These are phyloP conservation scores for Clitopilus hobsonii DNA, from an alignment of 768 basidiomycete genomes.

Conservation along the genomic window DNA sequence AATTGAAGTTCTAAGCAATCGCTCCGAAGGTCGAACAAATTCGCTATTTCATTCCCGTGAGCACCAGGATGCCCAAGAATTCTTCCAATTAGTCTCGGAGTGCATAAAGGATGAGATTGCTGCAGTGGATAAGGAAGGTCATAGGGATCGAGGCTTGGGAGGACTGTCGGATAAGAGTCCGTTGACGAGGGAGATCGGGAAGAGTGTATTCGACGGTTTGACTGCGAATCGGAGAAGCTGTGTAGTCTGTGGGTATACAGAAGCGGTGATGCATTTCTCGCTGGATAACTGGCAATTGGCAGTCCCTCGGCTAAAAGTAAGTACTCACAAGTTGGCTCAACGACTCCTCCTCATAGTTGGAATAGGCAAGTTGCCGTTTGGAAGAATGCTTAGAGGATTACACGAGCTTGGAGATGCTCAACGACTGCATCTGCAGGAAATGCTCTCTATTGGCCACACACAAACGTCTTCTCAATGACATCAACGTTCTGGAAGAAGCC, in stretches of 20 bases:
- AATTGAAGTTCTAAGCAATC: slow-evolving; percentile 61
- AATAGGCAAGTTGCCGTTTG: slow-evolving; percentile 59
- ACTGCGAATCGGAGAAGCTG: slow-evolving; percentile 90
- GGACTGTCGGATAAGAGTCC: slow-evolving; percentile 29
- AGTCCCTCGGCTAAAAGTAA: slow-evolving; percentile 58
- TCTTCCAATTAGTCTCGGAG: slow-evolving; percentile 93
- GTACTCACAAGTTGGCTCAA: slow-evolving; percentile 21
- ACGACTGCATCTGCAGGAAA: slow-evolving; percentile 89
- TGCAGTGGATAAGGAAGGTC: slow-evolving; percentile 67
- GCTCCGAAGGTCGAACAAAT: slow-evolving; percentile 46
- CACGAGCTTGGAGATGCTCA: slow-evolving; percentile 81
- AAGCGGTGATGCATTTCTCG: slow-evolving; percentile 88
- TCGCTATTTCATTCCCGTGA: slow-evolving; percentile 83
- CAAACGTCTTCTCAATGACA: slow-evolving; percentile 56
- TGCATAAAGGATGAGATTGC: slow-evolving; percentile 82
- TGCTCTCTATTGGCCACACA: slow-evolving; percentile 85
- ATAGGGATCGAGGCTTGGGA: slow-evolving; percentile 68
- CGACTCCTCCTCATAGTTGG: not conserved
- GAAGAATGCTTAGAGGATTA: slow-evolving; percentile 87
- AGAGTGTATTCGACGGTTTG: slow-evolving; percentile 84
- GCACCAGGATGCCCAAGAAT: slow-evolving; percentile 97
- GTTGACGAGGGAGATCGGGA: slow-evolving; percentile 35
- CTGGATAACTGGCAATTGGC: slow-evolving; percentile 84
- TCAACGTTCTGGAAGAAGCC: slow-evolving; percentile 48
- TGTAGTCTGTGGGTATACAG: slow-evolving; percentile 86